Evolutionary conservation across 2,329 filamentous ascomycete genomes (phyloP), one percentile per base, ranked within the genome.

Genomic region (Aspergillus ustus): DNA sequence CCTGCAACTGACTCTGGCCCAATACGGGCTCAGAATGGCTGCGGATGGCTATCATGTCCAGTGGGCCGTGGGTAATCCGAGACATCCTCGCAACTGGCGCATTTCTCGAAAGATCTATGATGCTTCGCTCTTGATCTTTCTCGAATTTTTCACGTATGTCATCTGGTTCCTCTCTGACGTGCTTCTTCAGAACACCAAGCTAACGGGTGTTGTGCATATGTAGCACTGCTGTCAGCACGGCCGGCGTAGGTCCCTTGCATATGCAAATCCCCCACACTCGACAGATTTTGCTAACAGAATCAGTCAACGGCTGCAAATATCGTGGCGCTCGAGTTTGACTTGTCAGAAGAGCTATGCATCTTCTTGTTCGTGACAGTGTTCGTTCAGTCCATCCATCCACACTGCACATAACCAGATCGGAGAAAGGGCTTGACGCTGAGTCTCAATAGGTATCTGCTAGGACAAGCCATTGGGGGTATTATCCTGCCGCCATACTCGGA

Each of bases 401-500:
- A 20, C 20, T 22, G 17, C 7, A 15, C 7, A 34, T 19, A 45
- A 7, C 52, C 40, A 29, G 31, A 34, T 7, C 9, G 22, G 28
- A 49, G 53, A 37, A 57, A 52, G n/a, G 29, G 40, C 19, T 20
- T 48, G 17, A 22, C 29, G 9, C 17, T 28, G 20, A 49, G 7
- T 9, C 31, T 20, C 11, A 20, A 40, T 52, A 75, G 75, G n/a
- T 78, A 75, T 56, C 68, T 76, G 15, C 63, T 77, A 15, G 75
- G 74, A 6, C 73, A 77, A 58, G 72, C 65, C 8, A 46, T 73
- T 19, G 76, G 76, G 22, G 71, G 69, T 19, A 66, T 78, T 56
- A 49, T 78, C 8, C 67, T 78, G 15, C 73, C 76, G 7, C 75
- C 76, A 4, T 75, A 73, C 62, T 76, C 75, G 0, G 76, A 78